Percentiles rank a stretch among this genome's conserved stretches.
These are phyloP conservation scores for Glycyrrhiza uralensis DNA, from an alignment of 306 rosid species.

Conservation along the genomic window DNA sequence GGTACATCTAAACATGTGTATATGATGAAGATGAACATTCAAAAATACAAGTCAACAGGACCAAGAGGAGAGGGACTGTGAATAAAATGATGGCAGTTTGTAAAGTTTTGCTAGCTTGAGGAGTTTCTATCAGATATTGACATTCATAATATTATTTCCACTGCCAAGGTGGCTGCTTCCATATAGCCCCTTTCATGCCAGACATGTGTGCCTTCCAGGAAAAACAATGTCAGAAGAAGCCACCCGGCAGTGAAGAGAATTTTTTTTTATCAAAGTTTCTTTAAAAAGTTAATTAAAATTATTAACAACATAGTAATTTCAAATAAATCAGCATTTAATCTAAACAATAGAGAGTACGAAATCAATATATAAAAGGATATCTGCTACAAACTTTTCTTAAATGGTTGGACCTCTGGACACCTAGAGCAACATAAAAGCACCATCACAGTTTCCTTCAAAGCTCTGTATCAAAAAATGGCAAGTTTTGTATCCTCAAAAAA, in stretches of 20 bases:
- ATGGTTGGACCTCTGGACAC: slow-evolving; percentile 2
- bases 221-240: slow-evolving; percentile 12
- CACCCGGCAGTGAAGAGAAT: neutral
- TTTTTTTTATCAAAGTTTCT: neutral
- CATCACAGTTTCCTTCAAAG: neutral
- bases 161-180: slow-evolving; percentile 3
- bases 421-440: neutral
- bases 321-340: neutral
- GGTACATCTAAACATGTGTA: neutral
- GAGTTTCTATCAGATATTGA: neutral
- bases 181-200: slow-evolving; percentile 4
- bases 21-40: neutral
- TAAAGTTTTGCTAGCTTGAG: slow-evolving; percentile 6
- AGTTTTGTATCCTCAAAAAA: neutral
- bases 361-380: neutral
- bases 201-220: neutral
- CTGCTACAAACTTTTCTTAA: neutral
- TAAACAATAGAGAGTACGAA: neutral
- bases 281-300: neutral
- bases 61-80: neutral
- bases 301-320: neutral
- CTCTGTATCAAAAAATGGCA: neutral
- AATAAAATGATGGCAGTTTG: neutral
- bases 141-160: slow-evolving; percentile 9
- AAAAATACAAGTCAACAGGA: slow-evolving; percentile 6